These are phyloP conservation scores for Pseudocercospora crystallina DNA, from an alignment of 2,329 filamentous ascomycete genomes.

Conservation along the genomic window DNA sequence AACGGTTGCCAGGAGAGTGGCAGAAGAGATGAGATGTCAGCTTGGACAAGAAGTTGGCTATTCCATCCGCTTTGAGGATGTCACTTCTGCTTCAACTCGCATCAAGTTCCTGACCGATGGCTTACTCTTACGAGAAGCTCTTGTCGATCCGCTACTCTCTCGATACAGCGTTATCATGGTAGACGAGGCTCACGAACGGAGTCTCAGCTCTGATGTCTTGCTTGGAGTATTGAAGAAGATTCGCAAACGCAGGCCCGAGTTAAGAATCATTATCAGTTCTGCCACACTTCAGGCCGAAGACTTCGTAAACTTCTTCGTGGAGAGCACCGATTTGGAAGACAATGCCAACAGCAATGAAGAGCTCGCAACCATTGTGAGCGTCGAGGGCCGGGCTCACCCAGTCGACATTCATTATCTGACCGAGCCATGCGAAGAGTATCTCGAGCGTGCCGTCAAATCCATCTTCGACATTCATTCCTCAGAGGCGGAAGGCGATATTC, in stretches of 20 bases:
- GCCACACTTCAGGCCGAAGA: conserved; percentile 88
- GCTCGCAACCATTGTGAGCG: conserved; percentile 69
- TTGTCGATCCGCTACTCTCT: conserved; percentile 87
- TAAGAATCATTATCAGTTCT: conserved; percentile 88
- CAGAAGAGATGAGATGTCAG: conserved; percentile 82
- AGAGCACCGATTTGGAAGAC: conserved; percentile 39
- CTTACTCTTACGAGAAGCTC: conserved; percentile 82
- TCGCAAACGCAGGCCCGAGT: conserved; percentile 70
- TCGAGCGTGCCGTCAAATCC: conserved; percentile 77
- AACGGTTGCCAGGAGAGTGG: conserved; percentile 82
- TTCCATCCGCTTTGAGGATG: conserved; percentile 88
- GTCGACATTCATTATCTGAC: conserved; percentile 84
- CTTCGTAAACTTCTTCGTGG: conserved; percentile 75
- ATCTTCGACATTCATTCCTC: conserved; percentile 83
- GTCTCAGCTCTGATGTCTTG: conserved; percentile 86
- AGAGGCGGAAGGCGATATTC: conserved; percentile 79
- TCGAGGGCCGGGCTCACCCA: conserved; percentile 85
- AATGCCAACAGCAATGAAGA: conserved; percentile 34
- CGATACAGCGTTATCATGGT: conserved; percentile 97
- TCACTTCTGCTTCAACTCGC: conserved; percentile 77
- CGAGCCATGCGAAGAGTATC: conserved; percentile 77
- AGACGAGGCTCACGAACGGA: conserved; percentile 93
- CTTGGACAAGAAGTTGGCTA: conserved; percentile 85
- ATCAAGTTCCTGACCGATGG: conserved; percentile 98
- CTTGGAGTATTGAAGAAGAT: conserved; percentile 92